Percentiles rank a stretch among this genome's conserved stretches.
Evolutionary conservation across 352 stramenopile genomes (phyloP).

Genomic region (Pythium vanterpoolii): DNA sequence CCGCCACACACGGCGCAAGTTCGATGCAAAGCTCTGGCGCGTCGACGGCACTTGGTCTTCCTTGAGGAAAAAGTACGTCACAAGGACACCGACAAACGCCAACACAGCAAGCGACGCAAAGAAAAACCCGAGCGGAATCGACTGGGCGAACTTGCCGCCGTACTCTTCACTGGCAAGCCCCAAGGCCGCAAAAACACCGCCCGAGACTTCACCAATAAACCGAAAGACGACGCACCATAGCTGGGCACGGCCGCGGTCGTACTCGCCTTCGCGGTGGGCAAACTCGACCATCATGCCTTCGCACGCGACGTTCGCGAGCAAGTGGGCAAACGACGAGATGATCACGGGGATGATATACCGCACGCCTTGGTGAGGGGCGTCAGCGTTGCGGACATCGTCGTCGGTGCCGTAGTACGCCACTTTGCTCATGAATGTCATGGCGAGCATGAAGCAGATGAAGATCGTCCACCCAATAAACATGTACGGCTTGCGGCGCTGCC

Average conservation of each 20-base stretch:
- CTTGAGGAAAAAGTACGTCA: slow-evolving; percentile 20
- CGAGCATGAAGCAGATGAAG: slow-evolving; percentile 20
- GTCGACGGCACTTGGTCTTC: slow-evolving; percentile 19
- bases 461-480: slow-evolving; percentile 30
- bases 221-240: slow-evolving; percentile 18
- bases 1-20: slow-evolving; percentile 23
- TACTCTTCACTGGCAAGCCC: slow-evolving; percentile 19
- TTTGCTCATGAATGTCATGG: slow-evolving; percentile 20
- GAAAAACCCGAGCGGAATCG: slow-evolving; percentile 20
- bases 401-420: slow-evolving; percentile 8
- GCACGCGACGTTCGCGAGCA: slow-evolving; percentile 22
- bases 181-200: slow-evolving; percentile 7
- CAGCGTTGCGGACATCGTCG: slow-evolving; percentile 4
- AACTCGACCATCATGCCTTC: slow-evolving; percentile 34
- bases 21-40: slow-evolving; percentile 16
- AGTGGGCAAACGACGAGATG: slow-evolving; percentile 23
- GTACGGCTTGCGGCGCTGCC: slow-evolving; percentile 33
- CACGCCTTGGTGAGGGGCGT: slow-evolving; percentile 11
- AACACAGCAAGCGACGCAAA: slow-evolving; percentile 16
- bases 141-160: slow-evolving; percentile 20
- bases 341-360: slow-evolving; percentile 22
- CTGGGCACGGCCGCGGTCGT: slow-evolving; percentile 26
- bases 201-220: slow-evolving; percentile 23
- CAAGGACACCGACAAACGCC: slow-evolving; percentile 7
- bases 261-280: slow-evolving; percentile 27